Evolutionary conservation across 2,329 filamentous ascomycete genomes (phyloP).

Genomic region (Sporothrix brunneoviolacea): DNA sequence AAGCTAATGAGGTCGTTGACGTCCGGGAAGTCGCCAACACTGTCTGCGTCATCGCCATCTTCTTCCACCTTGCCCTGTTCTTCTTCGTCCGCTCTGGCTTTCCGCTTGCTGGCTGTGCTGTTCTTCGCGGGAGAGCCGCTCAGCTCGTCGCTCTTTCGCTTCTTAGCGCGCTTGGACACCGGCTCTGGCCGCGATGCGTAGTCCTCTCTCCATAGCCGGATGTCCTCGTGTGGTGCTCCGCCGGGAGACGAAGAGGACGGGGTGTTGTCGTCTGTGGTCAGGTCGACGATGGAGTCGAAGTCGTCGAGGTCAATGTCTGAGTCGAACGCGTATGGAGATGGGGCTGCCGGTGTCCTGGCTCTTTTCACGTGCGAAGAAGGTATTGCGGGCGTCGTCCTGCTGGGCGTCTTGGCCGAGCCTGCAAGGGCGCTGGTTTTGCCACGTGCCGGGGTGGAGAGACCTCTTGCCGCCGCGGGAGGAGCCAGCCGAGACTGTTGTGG

Average conservation of each 20-base stretch:
- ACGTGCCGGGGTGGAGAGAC: conserved; percentile 14
- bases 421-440: background rate
- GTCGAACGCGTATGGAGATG: conserved; percentile 23
- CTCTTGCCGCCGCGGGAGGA: conserved; percentile 23
- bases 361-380: conserved; percentile 2
- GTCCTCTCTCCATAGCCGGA: conserved; percentile 38
- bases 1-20: conserved; percentile 40
- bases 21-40: conserved; percentile 45
- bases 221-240: conserved; percentile 23
- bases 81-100: conserved; percentile 22
- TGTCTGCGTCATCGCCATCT: conserved; percentile 22
- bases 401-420: background rate
- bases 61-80: conserved; percentile 8
- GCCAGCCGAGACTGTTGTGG: too few relatives aligned
- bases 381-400: background rate
- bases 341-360: conserved; percentile 22
- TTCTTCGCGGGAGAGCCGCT: conserved; percentile 7
- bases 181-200: conserved; percentile 34
- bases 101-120: background rate
- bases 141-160: conserved; percentile 47
- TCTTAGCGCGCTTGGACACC: conserved; percentile 36
- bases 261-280: conserved; percentile 26
- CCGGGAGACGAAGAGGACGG: conserved; percentile 16
- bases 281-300: conserved; percentile 27
- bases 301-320: conserved; percentile 23